Evolutionary conservation across 805 yeast species (phyloP).

Genomic region (Danielia oregonensis): DNA sequence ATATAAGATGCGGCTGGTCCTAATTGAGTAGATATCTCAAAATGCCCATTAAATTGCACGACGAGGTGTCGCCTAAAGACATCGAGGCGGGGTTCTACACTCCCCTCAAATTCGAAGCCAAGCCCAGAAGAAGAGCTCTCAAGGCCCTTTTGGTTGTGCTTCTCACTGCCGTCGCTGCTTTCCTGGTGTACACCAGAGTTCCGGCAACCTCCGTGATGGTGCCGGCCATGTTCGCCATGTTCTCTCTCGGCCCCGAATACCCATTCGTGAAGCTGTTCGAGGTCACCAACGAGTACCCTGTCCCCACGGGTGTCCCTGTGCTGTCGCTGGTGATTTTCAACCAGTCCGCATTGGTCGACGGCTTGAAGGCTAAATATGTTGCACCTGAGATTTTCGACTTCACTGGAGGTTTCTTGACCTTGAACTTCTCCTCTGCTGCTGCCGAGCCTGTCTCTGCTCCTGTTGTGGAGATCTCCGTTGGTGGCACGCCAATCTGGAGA

Average conservation of each 20-base stretch:
- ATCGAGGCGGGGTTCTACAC: conserved; percentile 1
- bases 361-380: conserved; percentile 2
- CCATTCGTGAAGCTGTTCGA: conserved; percentile 14
- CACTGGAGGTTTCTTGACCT: conserved; percentile 23
- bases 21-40: too few relatives aligned
- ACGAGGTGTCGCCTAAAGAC: background rate
- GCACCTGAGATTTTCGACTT: conserved; percentile 17
- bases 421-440: conserved; percentile 21
- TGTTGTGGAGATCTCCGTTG: conserved; percentile 22
- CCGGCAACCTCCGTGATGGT: background rate
- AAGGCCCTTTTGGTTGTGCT: background rate
- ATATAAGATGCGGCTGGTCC: too few relatives aligned
- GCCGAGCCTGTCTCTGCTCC: conserved; percentile 10
- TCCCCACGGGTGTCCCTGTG: conserved; percentile 8
- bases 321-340: background rate
- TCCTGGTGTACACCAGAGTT: background rate
- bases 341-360: conserved; percentile 6
- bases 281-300: conserved; percentile 6
- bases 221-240: background rate
- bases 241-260: conserved; percentile 4
- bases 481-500: conserved; percentile 24
- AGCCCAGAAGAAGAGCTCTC: background rate
- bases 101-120: conserved; percentile 1
- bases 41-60: conserved; percentile 1
- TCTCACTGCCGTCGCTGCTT: background rate